Evolutionary conservation across 1,284 basidiomycete species (phyloP).

Genomic region (Neotropicomus parvogracilis): DNA sequence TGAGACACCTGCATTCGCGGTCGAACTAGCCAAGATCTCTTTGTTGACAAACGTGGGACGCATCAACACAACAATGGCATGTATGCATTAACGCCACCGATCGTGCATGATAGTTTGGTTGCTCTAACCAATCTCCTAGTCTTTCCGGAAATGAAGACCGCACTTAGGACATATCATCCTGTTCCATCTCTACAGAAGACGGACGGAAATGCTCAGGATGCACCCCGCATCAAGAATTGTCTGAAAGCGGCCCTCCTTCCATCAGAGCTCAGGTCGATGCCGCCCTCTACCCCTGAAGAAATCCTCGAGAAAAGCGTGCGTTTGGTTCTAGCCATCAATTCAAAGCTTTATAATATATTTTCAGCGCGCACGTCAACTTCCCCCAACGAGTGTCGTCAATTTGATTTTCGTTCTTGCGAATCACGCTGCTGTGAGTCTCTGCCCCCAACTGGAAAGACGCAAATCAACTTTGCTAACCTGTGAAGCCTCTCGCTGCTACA

Average conservation of each 20-base stretch:
- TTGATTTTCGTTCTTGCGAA: constrained; percentile 60
- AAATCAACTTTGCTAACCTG: constrained; percentile 4
- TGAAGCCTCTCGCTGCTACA: constrained; percentile 59
- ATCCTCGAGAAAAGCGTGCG: constrained; percentile 61
- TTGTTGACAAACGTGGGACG: constrained; percentile 89
- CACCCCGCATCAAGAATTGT: constrained; percentile 69
- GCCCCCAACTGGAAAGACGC: neutral
- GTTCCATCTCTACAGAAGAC: constrained; percentile 66
- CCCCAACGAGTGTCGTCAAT: constrained; percentile 78
- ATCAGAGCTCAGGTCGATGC: constrained; percentile 62
- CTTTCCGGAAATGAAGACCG: constrained; percentile 68
- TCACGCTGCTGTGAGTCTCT: constrained; percentile 55
- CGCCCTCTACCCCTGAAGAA: constrained; percentile 68
- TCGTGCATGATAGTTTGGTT: constrained; percentile 15
- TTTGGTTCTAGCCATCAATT: constrained; percentile 9
- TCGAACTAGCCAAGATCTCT: constrained; percentile 82
- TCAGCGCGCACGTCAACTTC: constrained; percentile 56
- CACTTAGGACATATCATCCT: constrained; percentile 67
- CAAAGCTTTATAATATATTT: constrained; percentile 7
- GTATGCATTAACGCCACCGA: constrained; percentile 38
- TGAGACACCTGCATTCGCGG: constrained; percentile 73
- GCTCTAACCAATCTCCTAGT: constrained; percentile 34
- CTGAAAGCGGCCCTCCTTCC: constrained; percentile 75
- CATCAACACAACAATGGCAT: constrained; percentile 93
- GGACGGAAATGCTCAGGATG: constrained; percentile 64